phyloP scores from a whole-genome alignment of 2,329 filamentous ascomycete species.

The Monilinia polystroma region DNA sequence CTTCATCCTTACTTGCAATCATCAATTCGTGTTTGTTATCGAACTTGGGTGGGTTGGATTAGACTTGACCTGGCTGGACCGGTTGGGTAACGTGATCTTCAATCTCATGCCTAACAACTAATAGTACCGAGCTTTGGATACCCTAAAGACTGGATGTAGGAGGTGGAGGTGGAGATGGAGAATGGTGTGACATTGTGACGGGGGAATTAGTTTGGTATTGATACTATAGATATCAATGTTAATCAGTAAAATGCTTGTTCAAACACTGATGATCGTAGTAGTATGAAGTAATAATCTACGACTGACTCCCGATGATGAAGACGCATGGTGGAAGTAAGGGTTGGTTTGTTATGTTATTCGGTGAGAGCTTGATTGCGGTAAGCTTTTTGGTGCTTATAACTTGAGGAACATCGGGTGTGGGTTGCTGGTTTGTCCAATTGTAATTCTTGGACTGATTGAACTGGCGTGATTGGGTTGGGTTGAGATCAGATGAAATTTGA shows the following conservation, averaged over 20 bases:
- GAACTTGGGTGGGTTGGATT: no score
- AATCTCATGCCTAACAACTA: no score
- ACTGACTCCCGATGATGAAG: neutral
- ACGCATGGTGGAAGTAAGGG: neutral
- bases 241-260: neutral
- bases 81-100: no score
- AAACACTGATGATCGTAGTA: neutral
- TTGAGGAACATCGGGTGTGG: neutral
- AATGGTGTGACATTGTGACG: neutral
- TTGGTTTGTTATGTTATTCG: neutral
- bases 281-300: neutral
- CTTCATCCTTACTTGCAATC: neutral
- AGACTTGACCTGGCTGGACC: no score
- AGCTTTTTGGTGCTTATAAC: neutral
- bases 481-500: neutral
- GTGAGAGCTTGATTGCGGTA: neutral
- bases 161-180: neutral
- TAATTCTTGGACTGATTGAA: no score
- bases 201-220: neutral
- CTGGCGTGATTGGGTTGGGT: neutral
- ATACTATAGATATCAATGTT: neutral
- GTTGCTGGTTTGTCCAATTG: neutral
- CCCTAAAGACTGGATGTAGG: no score
- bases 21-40: neutral
- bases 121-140: no score